Base-by-base conservation (phyloP, 2,329 filamentous ascomycete species). In the Dactylellina haptotyla region DNA sequence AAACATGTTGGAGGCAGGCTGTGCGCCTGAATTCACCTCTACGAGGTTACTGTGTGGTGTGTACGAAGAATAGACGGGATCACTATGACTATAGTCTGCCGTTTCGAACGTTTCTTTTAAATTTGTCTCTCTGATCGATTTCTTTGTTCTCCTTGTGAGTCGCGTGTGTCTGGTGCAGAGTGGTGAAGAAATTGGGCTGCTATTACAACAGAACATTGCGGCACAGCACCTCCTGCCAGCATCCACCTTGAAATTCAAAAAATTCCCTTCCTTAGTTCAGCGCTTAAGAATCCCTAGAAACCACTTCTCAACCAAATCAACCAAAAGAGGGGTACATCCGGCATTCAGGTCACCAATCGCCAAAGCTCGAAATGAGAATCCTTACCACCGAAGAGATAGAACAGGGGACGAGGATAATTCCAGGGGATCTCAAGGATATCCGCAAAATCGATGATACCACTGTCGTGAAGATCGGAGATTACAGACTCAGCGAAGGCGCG, bases 361-460 rank as follows among this genome's bases (percentile, higher is more conserved):
- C 25, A 51, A 43, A 9, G 4, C 4, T 43, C 39, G n/a, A 43
- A 14, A 51, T 51, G 20, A 28, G 46, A 18, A 8, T 51, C 25
- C 10, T 30, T 16, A 51, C 46, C 3, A 25, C 25, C 20, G 25
- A 28, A 28, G 46, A 51, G 25, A 10, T 51, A 51, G n/a, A 51
- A 30, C 46, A 16, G 25, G 46, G 46, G 25, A 51, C 46, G 20
- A 51, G 20, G n/a, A 28, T 51, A 51, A 18, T 51, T 51, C 46
- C 46, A n/a, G 46, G 46, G 25, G 12, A 23, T 51, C 20, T 51
- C 46, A 30, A 30, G 16, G 20, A 16, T 4, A 30, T 51, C 46
- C n/a, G n/a, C 46, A 51, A 51, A 18, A 51, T 51, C 46, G 46
- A 51, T 14, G 46, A 51, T 9, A 51, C n/a, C 25, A 51, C 46